Evolutionary conservation across 225 moss, liverwort and hornwort species (phyloP).

Genomic region (Neckera pumila): DNA sequence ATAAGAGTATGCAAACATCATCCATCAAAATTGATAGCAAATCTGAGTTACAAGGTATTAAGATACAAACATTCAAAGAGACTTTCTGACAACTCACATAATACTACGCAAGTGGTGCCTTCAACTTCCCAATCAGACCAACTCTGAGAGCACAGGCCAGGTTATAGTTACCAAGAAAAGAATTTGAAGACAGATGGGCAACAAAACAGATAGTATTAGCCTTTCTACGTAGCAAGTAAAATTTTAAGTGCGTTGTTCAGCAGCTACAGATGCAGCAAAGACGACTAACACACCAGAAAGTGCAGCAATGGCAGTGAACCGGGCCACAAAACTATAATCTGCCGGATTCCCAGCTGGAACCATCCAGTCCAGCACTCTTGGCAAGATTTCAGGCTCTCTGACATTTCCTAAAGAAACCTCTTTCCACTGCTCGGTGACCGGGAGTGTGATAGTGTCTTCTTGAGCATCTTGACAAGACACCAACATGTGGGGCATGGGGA

Average conservation of each 20-base stretch:
- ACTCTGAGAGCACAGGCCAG: background rate
- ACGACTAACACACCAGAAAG: slow-evolving; percentile 36
- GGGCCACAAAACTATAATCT: slow-evolving; percentile 36
- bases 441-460: background rate
- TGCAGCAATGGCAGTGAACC: slow-evolving; percentile 46
- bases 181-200: background rate
- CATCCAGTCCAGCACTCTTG: slow-evolving; percentile 30
- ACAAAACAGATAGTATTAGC: background rate
- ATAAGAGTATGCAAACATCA: background rate
- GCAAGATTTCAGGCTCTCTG: background rate
- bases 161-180: background rate
- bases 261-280: slow-evolving; percentile 3
- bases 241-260: background rate
- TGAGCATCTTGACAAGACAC: slow-evolving; percentile 17
- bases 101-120: background rate
- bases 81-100: background rate
- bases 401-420: slow-evolving; percentile 1
- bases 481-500: slow-evolving; percentile 41
- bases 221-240: background rate
- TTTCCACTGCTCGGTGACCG: slow-evolving; percentile 14
- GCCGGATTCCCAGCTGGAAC: slow-evolving; percentile 52
- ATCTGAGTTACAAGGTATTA: background rate
- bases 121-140: background rate
- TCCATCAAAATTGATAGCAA: background rate
- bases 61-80: background rate